Evolutionary conservation across 352 stramenopile genomes (phyloP).

Genomic region (Achlya hypogyna): DNA sequence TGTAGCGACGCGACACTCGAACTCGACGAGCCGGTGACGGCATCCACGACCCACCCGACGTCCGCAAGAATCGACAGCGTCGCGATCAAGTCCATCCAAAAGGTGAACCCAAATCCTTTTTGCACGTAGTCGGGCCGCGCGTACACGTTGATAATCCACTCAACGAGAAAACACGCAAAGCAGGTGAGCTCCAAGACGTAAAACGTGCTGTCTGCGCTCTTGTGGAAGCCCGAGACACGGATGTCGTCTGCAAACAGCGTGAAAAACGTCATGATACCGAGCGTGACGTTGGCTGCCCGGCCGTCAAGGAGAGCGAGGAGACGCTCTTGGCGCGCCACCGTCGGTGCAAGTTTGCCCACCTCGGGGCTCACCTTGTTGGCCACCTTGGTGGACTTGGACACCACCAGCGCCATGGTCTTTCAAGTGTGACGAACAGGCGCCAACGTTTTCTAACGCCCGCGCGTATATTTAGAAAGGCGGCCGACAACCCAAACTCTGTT

Average conservation of each 20-base stretch:
- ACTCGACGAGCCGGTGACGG: constrained; percentile 32
- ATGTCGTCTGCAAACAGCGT: constrained; percentile 83
- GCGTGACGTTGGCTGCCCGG: constrained; percentile 50
- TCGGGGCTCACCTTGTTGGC: constrained; percentile 21
- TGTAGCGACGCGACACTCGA: constrained; percentile 44
- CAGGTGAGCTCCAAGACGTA: constrained; percentile 75
- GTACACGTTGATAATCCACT: constrained; percentile 62
- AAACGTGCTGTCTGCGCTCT: constrained; percentile 47
- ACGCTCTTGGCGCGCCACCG: background rate
- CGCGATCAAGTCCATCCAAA: constrained; percentile 92
- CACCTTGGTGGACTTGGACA: constrained; percentile 17
- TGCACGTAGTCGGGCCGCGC: constrained; percentile 73
- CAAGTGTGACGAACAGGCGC: background rate
- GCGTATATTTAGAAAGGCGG: constrained; percentile 1
- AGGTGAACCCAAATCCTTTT: constrained; percentile 63
- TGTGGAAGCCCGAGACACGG: constrained; percentile 53
- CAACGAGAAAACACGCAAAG: constrained; percentile 67
- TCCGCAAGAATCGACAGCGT: constrained; percentile 90
- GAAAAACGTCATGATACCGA: constrained; percentile 77
- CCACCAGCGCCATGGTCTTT: background rate
- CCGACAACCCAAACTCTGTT: background rate
- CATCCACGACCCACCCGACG: constrained; percentile 72
- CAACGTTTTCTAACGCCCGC: background rate
- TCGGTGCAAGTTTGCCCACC: background rate
- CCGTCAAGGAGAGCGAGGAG: constrained; percentile 54